These are phyloP conservation scores for Haplosporangium gracile DNA, from an alignment of 192 early-diverging fungal species.

Conservation along the genomic window DNA sequence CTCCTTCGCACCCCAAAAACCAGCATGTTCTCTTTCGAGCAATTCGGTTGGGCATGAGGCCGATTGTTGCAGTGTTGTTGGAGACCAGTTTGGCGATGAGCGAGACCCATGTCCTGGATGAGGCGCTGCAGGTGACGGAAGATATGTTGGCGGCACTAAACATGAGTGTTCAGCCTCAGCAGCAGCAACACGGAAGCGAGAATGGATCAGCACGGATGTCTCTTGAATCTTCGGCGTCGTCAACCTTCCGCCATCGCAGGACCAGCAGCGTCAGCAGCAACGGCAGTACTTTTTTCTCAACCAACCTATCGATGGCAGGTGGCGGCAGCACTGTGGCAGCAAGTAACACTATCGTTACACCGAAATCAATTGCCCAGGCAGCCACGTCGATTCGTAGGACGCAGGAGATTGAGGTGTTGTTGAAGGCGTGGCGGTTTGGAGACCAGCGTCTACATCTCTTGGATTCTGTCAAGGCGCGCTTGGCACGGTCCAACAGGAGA, in stretches of 20 bases:
- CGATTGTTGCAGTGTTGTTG: conserved; percentile 43
- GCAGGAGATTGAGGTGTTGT: conserved; percentile 42
- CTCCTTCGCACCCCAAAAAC: conserved; percentile 45
- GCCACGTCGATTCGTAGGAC: conserved; percentile 37
- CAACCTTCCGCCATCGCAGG: conserved; percentile 24
- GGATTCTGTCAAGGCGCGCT: conserved; percentile 41
- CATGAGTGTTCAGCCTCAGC: conserved; percentile 12
- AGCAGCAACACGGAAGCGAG: not conserved
- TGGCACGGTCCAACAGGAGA: conserved; percentile 37
- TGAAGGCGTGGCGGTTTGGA: conserved; percentile 51
- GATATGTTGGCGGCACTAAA: conserved; percentile 36
- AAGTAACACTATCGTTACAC: conserved; percentile 27
- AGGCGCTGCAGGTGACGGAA: conserved; percentile 47
- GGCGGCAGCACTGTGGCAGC: not conserved
- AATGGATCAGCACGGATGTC: conserved; percentile 20
- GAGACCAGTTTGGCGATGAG: conserved; percentile 50
- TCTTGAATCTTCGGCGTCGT: conserved; percentile 15
- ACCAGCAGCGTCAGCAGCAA: conserved; percentile 46
- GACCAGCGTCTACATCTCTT: conserved; percentile 43
- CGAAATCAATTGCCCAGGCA: conserved; percentile 35
- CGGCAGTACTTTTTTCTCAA: conserved; percentile 5
- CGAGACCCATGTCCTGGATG: conserved; percentile 40
- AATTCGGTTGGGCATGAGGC: conserved; percentile 50
- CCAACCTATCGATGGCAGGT: not conserved
- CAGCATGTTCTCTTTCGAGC: conserved; percentile 49